Evolutionary conservation across 345 rosid species (phyloP).

Genomic region (Eucalyptus camaldulensis): DNA sequence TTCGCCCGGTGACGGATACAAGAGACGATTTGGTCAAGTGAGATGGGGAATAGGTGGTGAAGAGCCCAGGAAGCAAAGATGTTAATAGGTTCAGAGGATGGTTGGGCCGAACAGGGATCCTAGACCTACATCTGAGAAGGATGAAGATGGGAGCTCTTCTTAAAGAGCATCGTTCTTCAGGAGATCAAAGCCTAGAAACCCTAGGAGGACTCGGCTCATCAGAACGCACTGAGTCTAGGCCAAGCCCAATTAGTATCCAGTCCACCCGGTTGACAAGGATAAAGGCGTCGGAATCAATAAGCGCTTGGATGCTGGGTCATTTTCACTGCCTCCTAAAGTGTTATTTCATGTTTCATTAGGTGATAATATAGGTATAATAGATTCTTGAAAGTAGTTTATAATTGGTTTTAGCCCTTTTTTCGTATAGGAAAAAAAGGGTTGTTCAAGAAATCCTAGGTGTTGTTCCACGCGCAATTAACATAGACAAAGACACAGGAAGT

Average conservation of each 20-base stretch:
- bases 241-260: background rate
- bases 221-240: background rate
- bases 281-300: background rate
- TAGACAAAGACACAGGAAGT: background rate
- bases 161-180: background rate
- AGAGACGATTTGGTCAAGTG: background rate
- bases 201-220: background rate
- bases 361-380: background rate
- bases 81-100: background rate
- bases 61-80: background rate
- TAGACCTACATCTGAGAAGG: background rate
- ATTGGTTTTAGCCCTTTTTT: background rate
- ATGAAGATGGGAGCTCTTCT: background rate
- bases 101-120: background rate
- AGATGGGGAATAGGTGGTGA: background rate
- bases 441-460: background rate
- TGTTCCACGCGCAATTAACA: accelerated
- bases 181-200: background rate
- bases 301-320: background rate
- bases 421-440: background rate
- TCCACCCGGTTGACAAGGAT: background rate
- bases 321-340: background rate
- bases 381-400: background rate
- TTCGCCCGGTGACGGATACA: background rate
- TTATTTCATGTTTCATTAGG: background rate